Base-by-base conservation (phyloP, 306 rosid species). In the Quercus rubra region DNA sequence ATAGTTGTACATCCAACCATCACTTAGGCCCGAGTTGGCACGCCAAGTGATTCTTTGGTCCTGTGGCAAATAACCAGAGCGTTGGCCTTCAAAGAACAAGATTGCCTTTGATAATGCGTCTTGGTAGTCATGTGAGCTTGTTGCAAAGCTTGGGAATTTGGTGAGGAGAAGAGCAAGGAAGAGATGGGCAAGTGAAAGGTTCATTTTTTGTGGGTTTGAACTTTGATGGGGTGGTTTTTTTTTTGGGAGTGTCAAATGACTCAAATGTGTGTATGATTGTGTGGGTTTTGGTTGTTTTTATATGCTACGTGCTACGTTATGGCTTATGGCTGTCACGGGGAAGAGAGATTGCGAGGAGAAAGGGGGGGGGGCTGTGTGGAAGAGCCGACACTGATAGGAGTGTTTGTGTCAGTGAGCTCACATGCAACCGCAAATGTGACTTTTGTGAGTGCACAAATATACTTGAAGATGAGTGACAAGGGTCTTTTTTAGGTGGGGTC, bases 81-180 rank as follows among this genome's bases (percentile, higher is more conserved):
- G 86, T 46, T 94, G 99, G 2, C 99, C 99, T 70, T 92, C 97
- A 73, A 91, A 94, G 86, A 94, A 94, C 12, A 90, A 70, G 25
- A 94, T 90, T 2, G 92, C 83, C 83, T 94, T 94, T 0, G 95
- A 85, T 59, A 94, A 88, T 77, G 99, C 99, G 27, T 92, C 97
- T 1, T 30, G 19, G 77, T 94, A 94, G 68, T 94, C 85, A 18
- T 87, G 97, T 3, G 58, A 25, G 33, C 74, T 41, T 14, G 80
- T 30, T 38, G 67, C 82, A 0, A 33, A 46, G 15, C 12, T 49
- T 20, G 73, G 71, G 6, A 77, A n/a, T 6, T 46, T 54, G 33
- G 3, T 0, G 1, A 76, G 2, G 13, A 78, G 21, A 1, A 80
- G 49, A 2, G 20, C 21, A 30, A 55, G 56, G 6, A 68, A 6